phyloP scores from a whole-genome alignment of 2,329 filamentous ascomycete species.

The Sporothrix euskadiensis region DNA sequence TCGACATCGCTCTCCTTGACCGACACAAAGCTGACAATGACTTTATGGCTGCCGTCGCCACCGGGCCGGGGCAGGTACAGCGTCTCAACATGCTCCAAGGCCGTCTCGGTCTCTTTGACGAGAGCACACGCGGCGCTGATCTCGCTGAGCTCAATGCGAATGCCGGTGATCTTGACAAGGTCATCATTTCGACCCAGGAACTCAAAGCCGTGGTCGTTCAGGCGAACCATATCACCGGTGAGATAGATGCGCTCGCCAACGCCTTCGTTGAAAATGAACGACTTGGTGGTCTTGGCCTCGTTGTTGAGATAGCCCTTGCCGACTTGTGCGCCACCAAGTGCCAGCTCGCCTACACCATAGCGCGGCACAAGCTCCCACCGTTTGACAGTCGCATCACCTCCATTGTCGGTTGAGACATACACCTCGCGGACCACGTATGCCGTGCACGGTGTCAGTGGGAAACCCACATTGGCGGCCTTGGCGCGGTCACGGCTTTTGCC shows the following conservation, averaged over 20 bases:
- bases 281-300: constrained; percentile 32
- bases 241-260: constrained; percentile 37
- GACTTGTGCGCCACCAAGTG: constrained; percentile 55
- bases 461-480: constrained; percentile 36
- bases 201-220: constrained; percentile 53
- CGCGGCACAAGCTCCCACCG: constrained; percentile 48
- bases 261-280: constrained; percentile 30
- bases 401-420: not conserved
- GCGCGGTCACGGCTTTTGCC: constrained; percentile 32
- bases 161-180: constrained; percentile 64
- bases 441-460: constrained; percentile 33
- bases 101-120: constrained; percentile 38
- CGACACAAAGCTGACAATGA: constrained; percentile 42
- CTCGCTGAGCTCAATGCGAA: constrained; percentile 59
- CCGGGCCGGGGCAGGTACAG: constrained; percentile 39
- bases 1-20: constrained; percentile 29
- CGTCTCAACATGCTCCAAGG: constrained; percentile 43
- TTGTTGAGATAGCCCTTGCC: constrained; percentile 56
- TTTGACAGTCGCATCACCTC: not conserved
- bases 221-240: constrained; percentile 58
- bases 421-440: constrained; percentile 33
- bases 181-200: constrained; percentile 61
- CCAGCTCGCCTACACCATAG: constrained; percentile 54
- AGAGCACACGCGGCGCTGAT: constrained; percentile 39
- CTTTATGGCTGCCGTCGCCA: constrained; percentile 36